These are phyloP conservation scores for Heliocybe sulcata DNA, from an alignment of 1,284 basidiomycete species.

Conservation along the genomic window DNA sequence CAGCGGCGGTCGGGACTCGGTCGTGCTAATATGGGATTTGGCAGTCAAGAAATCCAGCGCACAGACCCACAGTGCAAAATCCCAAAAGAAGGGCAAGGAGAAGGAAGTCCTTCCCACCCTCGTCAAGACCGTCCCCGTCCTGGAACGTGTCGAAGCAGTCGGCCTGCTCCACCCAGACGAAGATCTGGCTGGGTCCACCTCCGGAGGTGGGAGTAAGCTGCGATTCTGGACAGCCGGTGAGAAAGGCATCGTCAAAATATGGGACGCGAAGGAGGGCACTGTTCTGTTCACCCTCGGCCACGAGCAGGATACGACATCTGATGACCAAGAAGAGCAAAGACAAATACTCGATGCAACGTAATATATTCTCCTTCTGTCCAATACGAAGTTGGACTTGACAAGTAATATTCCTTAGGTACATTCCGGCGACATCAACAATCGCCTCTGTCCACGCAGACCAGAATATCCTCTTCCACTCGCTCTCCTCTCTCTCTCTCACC, in stretches of 20 bases:
- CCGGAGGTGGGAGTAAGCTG: slow-evolving; percentile 34
- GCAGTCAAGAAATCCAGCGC: slow-evolving; percentile 23
- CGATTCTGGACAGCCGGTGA: slow-evolving; percentile 86
- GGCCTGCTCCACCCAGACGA: slow-evolving; percentile 59
- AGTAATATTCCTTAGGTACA: slow-evolving; percentile 43
- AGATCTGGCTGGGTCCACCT: slow-evolving; percentile 33
- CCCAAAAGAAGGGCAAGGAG: slow-evolving; percentile 46
- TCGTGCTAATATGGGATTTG: slow-evolving; percentile 87
- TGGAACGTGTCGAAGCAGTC: slow-evolving; percentile 85
- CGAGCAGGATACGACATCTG: slow-evolving; percentile 32
- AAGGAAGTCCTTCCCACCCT: slow-evolving; percentile 44
- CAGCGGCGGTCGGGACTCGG: slow-evolving; percentile 86
- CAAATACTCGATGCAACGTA: slow-evolving; percentile 71
- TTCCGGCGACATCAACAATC: slow-evolving; percentile 56
- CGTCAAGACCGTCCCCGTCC: slow-evolving; percentile 78
- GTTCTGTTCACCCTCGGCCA: slow-evolving; percentile 58
- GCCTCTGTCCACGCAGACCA: slow-evolving; percentile 95
- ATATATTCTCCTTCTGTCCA: slow-evolving; percentile 21
- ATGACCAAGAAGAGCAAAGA: slow-evolving; percentile 70
- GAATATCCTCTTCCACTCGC: slow-evolving; percentile 87
- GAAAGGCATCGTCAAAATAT: slow-evolving; percentile 76
- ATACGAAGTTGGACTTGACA: slow-evolving; percentile 15
- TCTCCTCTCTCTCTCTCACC: slow-evolving; percentile 52
- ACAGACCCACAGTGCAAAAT: slow-evolving; percentile 17
- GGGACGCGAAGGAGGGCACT: slow-evolving; percentile 69